Evolutionary conservation across 2,329 filamentous ascomycete genomes (phyloP).

Genomic region (Chaetomium sp.): DNA sequence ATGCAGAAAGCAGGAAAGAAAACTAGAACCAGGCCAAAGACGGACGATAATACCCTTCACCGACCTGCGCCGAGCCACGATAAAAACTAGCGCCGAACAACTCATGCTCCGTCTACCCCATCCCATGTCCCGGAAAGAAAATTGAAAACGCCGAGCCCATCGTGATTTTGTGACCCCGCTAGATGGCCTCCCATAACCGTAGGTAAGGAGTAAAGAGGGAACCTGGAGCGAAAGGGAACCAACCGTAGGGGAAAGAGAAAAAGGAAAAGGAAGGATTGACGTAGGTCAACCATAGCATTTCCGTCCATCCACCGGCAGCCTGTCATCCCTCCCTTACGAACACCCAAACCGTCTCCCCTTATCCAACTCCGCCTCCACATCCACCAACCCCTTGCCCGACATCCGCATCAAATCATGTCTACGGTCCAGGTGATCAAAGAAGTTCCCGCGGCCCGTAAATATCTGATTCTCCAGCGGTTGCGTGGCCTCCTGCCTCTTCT

Average conservation of each 20-base stretch:
- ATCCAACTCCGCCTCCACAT: slow-evolving; percentile 21
- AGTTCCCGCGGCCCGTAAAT: slow-evolving; percentile 20
- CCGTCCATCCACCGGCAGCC: background rate
- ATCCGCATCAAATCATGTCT: slow-evolving; percentile 15
- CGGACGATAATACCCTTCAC: too few species aligned
- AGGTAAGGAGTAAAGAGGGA: too few species aligned
- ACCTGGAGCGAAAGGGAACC: too few species aligned
- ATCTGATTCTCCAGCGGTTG: background rate
- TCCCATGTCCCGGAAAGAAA: too few species aligned
- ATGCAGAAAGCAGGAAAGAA: background rate
- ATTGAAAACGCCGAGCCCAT: too few species aligned
- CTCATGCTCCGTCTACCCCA: background rate
- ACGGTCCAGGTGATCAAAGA: slow-evolving; percentile 23
- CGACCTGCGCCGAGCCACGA: too few species aligned
- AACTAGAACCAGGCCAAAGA: background rate
- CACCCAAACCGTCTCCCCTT: slow-evolving; percentile 21
- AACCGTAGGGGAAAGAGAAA: too few species aligned
- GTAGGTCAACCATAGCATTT: background rate
- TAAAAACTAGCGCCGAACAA: background rate
- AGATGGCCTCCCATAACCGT: too few species aligned
- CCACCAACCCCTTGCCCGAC: slow-evolving; percentile 11
- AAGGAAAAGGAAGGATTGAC: too few species aligned
- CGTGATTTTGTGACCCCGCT: too few species aligned
- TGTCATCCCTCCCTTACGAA: background rate
- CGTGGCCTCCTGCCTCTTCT: background rate